Evolutionary conservation across 1,284 basidiomycete genomes (phyloP).

Genomic region (Trametes polyzona): DNA sequence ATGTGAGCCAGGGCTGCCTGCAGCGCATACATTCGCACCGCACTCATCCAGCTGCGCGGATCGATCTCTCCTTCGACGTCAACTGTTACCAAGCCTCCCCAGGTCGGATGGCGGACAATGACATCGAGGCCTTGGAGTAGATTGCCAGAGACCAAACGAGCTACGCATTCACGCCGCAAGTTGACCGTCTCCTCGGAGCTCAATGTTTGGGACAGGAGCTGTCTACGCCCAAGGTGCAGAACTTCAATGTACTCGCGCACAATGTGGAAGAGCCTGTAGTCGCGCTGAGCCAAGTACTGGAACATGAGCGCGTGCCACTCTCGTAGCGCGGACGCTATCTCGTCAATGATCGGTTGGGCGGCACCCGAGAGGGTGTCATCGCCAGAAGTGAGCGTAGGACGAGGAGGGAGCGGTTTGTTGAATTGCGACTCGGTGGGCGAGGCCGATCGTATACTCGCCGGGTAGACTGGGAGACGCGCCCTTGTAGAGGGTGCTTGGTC

Average conservation of each 20-base stretch:
- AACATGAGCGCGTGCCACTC: slow-evolving; percentile 97
- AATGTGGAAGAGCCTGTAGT: slow-evolving; percentile 88
- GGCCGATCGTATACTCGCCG: slow-evolving; percentile 65
- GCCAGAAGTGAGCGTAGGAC: slow-evolving; percentile 91
- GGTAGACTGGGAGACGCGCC: slow-evolving; percentile 70
- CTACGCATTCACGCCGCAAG: slow-evolving; percentile 87
- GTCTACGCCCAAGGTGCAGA: slow-evolving; percentile 87
- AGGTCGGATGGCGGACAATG: slow-evolving; percentile 92
- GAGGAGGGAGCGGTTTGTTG: slow-evolving; percentile 83
- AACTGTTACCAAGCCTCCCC: slow-evolving; percentile 87
- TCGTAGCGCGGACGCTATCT: slow-evolving; percentile 93
- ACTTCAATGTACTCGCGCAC: slow-evolving; percentile 92
- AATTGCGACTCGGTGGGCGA: slow-evolving; percentile 63
- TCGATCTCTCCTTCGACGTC: slow-evolving; percentile 81
- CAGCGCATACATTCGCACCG: slow-evolving; percentile 88
- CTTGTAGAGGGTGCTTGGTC: slow-evolving; percentile 74
- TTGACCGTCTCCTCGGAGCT: slow-evolving; percentile 86
- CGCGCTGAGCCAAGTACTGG: slow-evolving; percentile 84
- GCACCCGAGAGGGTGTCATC: slow-evolving; percentile 88
- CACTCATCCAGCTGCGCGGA: slow-evolving; percentile 80
- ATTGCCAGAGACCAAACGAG: slow-evolving; percentile 87
- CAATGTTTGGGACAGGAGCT: slow-evolving; percentile 87
- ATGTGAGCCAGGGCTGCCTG: slow-evolving; percentile 85
- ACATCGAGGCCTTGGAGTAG: slow-evolving; percentile 92
- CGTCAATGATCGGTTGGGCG: slow-evolving; percentile 91